Conservation (phyloP, 371 early-diverging fungal species). For the Mucor ambiguus region DNA sequence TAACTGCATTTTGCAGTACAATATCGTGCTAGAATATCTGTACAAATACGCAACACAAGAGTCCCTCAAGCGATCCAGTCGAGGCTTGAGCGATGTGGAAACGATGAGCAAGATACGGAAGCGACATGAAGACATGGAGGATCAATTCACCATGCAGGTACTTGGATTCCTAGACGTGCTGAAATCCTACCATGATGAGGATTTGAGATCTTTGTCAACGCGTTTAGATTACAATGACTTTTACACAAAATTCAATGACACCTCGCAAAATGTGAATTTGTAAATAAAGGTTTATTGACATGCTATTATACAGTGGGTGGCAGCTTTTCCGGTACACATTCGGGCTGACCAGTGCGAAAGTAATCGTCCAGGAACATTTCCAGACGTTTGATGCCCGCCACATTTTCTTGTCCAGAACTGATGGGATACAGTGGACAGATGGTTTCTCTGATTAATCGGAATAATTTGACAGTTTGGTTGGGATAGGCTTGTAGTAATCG, state of each 20-base stretch:
- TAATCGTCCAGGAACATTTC: slow-evolving; percentile 18
- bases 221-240: slow-evolving; percentile 83
- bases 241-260: slow-evolving; percentile 39
- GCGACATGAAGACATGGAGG: slow-evolving; percentile 32
- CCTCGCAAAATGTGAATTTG: neutral
- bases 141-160: slow-evolving; percentile 26
- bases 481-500: slow-evolving; percentile 38
- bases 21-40: slow-evolving; percentile 34
- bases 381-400: slow-evolving; percentile 8
- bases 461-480: slow-evolving; percentile 38
- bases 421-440: slow-evolving; percentile 7
- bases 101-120: slow-evolving; percentile 37
- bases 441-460: slow-evolving; percentile 27
- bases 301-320: neutral
- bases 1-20: slow-evolving; percentile 42
- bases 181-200: slow-evolving; percentile 68
- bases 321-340: slow-evolving; percentile 9
- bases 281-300: neutral
- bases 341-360: slow-evolving; percentile 12
- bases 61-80: neutral
- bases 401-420: slow-evolving; percentile 6
- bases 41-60: slow-evolving; percentile 26
- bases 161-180: slow-evolving; percentile 58
- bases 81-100: slow-evolving; percentile 11
- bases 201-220: slow-evolving; percentile 67